phyloP scores from a whole-genome alignment of 2,329 filamentous ascomycete genomes.

The Xylariaceae sp. region DNA sequence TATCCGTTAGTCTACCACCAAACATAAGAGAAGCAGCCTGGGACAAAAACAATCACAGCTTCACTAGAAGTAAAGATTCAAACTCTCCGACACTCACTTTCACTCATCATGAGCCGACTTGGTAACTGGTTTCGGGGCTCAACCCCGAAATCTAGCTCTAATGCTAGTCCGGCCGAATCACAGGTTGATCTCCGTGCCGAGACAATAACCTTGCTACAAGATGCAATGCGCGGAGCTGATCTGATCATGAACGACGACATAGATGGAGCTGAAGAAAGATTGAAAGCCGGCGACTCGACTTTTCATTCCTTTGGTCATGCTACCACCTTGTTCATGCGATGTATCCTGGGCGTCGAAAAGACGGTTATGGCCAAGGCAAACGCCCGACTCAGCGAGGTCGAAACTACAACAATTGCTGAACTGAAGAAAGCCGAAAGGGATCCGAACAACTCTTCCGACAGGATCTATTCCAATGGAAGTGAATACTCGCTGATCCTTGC shows the following conservation, averaged over 20 bases:
- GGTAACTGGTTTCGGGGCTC: conserved; percentile 49
- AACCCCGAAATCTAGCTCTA: conserved; percentile 33
- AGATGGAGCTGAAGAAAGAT: conserved; percentile 69
- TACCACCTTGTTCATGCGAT: conserved; percentile 78
- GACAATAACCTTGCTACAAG: conserved; percentile 53
- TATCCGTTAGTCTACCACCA: too few species aligned
- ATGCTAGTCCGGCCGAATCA: conserved; percentile 31
- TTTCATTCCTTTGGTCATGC: conserved; percentile 84
- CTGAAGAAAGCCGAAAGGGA: conserved; percentile 71
- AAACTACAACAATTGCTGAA: conserved; percentile 71
- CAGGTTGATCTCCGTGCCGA: conserved; percentile 34
- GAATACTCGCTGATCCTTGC: conserved; percentile 84
- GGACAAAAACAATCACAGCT: too few species aligned
- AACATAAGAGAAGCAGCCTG: too few species aligned
- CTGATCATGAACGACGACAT: conserved; percentile 89
- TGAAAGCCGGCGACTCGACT: conserved; percentile 71
- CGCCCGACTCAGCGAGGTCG: conserved; percentile 67
- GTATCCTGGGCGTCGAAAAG: conserved; percentile 87
- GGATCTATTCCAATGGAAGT: conserved; percentile 74
- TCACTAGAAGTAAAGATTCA: too few species aligned
- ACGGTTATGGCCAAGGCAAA: conserved; percentile 82
- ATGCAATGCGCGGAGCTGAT: conserved; percentile 61
- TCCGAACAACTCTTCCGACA: conserved; percentile 27
- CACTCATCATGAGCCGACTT: conserved; percentile 47
- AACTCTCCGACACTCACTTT: not conserved